Base-by-base conservation (phyloP, 1,284 basidiomycete genomes). In the Agaricales sp. region DNA sequence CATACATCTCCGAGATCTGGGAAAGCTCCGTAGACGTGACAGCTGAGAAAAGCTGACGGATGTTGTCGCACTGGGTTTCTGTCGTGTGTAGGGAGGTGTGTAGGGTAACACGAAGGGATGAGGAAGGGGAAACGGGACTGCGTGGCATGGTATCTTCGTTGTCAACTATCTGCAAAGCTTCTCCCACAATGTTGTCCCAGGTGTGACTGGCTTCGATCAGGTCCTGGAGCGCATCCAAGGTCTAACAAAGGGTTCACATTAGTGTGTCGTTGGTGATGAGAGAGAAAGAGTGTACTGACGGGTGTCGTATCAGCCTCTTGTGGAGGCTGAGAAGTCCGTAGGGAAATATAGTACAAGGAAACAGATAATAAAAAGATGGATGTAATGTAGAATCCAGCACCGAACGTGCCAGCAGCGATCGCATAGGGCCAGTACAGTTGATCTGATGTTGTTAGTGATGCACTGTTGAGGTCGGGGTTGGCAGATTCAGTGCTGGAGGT, bases 1-100 rank as follows among this genome's bases (percentile, higher is more conserved):
- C 84, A 61, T 90, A 90, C 87, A 90, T 90, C 63, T 87, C 85
- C 2, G 82, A 70, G 6, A 90, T 69, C 57, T 87, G 87, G 6
- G 80, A 70, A 13, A 88, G 67, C 54, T 85, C 80, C 13, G 71
- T 60, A 2, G 75, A 77, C 0, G 87, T 81, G 46, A 90, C 74
- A 4, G 86, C 86, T 2, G 80, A 73, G 43, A 90, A 73, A 1
- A 89, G 72, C 48, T 82, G 80, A 21, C 87, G 82, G 51, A 90
- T 77, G 53, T 84, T 83, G 59, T 89, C 87, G 56, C 80, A 85
- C 62, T 89, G 86, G 0, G 72, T 78, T 58, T 86, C 81, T 0
- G 83, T 86, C 8, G 78, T 82, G 58, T 82, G 71, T 13, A 88
- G 69, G 6, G 83, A 78, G 0, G 83, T 80, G 48, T 83, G 78